phyloP scores from a whole-genome alignment of 1,284 basidiomycete genomes.

The Schizophyllum amplum region DNA sequence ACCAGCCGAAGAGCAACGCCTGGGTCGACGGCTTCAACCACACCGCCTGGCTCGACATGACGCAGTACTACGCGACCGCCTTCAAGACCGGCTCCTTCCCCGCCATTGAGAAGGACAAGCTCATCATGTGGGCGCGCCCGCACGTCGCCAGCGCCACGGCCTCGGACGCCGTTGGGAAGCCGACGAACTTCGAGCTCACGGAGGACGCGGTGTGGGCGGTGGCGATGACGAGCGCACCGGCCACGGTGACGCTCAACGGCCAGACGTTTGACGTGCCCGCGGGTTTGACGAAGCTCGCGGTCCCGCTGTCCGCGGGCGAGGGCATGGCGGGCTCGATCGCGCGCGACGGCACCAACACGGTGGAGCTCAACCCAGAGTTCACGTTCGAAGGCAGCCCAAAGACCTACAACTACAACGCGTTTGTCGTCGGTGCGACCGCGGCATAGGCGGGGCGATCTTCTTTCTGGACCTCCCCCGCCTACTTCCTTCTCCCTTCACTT shows the following conservation, averaged over 20 bases:
- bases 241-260: conserved; percentile 39
- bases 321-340: conserved; percentile 52
- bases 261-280: conserved; percentile 43
- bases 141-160: conserved; percentile 37
- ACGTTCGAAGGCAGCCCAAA: conserved; percentile 43
- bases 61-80: conserved; percentile 45
- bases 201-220: conserved; percentile 47
- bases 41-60: conserved; percentile 43
- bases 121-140: conserved; percentile 57
- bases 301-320: conserved; percentile 49
- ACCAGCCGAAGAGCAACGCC: conserved; percentile 35
- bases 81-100: conserved; percentile 58
- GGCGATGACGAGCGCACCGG: conserved; percentile 45
- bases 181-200: conserved; percentile 35
- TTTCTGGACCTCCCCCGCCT: neutral
- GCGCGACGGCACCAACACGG: conserved; percentile 44
- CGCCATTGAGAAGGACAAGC: conserved; percentile 39
- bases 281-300: conserved; percentile 60
- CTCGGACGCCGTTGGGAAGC: conserved; percentile 31
- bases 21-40: conserved; percentile 51
- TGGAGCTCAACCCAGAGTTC: conserved; percentile 45
- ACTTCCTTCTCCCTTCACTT: neutral
- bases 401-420: conserved; percentile 61
- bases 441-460: conserved; percentile 9
- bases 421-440: conserved; percentile 37